Percentiles rank a stretch among this genome's conserved stretches.
phyloP scores from a whole-genome alignment of 176 grass and related monocot genomes.

The Oryza meyeriana region DNA sequence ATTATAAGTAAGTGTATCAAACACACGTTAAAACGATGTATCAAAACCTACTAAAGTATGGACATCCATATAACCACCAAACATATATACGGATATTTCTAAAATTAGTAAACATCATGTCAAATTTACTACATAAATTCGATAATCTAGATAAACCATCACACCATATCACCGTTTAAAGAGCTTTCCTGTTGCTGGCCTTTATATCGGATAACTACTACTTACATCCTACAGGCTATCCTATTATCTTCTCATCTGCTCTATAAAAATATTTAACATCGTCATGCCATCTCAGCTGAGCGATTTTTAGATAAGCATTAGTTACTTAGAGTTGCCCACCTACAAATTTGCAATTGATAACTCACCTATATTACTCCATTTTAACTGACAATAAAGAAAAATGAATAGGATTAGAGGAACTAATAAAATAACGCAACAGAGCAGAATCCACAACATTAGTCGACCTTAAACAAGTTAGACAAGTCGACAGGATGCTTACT shows the following conservation, averaged over 20 bases:
- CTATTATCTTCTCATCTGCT: background rate
- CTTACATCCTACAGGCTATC: background rate
- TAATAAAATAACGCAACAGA: background rate
- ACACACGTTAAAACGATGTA: too few species aligned
- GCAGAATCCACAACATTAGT: background rate
- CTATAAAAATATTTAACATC: background rate
- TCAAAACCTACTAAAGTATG: too few species aligned
- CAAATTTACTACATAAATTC: background rate
- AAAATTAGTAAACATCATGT: background rate
- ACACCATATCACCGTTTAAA: background rate
- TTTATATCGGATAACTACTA: background rate
- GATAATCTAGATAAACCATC: background rate
- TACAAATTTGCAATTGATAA: background rate
- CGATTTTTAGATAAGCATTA: conserved; percentile 8
- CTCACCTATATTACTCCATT: background rate
- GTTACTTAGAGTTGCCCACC: background rate
- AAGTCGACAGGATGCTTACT: background rate
- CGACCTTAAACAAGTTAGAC: background rate
- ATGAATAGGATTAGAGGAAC: background rate
- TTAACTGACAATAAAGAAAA: background rate
- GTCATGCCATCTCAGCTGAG: conserved; percentile 5
- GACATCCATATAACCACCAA: background rate
- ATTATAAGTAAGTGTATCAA: background rate
- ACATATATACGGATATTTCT: background rate
- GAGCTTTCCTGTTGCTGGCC: background rate